Percentiles rank a stretch among this genome's conserved stretches.
Evolutionary conservation across 805 yeast species (phyloP).

Genomic region (Teunomyces pallodes): DNA sequence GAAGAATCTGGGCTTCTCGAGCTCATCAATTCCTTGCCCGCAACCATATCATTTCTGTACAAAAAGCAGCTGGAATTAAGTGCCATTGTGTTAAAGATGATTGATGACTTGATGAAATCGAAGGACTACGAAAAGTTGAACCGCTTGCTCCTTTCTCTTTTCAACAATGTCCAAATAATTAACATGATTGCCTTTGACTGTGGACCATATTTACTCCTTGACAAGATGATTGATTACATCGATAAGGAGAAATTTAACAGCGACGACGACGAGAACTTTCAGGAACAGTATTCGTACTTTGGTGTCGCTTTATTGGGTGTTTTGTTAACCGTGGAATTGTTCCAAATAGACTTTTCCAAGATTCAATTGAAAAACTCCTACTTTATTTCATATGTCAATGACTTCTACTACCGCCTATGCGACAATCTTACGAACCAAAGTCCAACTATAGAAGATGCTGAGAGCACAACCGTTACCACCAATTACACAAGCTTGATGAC

Average conservation of each 20-base stretch:
- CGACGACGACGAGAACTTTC: slow-evolving; percentile 56
- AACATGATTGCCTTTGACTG: slow-evolving; percentile 12
- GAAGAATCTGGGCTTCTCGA: slow-evolving; percentile 38
- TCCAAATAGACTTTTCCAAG: slow-evolving; percentile 24
- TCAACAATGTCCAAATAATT: slow-evolving; percentile 14
- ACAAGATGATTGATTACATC: slow-evolving; percentile 18
- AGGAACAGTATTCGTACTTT: slow-evolving; percentile 66
- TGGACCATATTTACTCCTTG: slow-evolving; percentile 6
- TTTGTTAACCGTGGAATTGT: slow-evolving; percentile 23
- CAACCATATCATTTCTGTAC: slow-evolving; percentile 20
- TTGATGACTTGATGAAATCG: slow-evolving; percentile 23
- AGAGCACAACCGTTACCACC: slow-evolving; percentile 26
- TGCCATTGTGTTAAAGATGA: slow-evolving; percentile 14
- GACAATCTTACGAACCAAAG: slow-evolving; percentile 26
- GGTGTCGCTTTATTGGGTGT: slow-evolving; percentile 53
- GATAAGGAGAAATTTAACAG: slow-evolving; percentile 16
- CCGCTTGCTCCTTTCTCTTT: slow-evolving; percentile 11
- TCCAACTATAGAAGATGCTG: slow-evolving; percentile 17
- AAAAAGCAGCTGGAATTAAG: slow-evolving; percentile 25
- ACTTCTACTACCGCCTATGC: slow-evolving; percentile 29
- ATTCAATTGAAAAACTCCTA: slow-evolving; percentile 28
- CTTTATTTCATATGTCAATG: slow-evolving; percentile 31
- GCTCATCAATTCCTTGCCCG: slow-evolving; percentile 20
- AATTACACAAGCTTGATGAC: slow-evolving; percentile 37
- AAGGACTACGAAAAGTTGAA: slow-evolving; percentile 31